Evolutionary conservation across 2,329 filamentous ascomycete species (phyloP).

Genomic region (Fusarium sp.): DNA sequence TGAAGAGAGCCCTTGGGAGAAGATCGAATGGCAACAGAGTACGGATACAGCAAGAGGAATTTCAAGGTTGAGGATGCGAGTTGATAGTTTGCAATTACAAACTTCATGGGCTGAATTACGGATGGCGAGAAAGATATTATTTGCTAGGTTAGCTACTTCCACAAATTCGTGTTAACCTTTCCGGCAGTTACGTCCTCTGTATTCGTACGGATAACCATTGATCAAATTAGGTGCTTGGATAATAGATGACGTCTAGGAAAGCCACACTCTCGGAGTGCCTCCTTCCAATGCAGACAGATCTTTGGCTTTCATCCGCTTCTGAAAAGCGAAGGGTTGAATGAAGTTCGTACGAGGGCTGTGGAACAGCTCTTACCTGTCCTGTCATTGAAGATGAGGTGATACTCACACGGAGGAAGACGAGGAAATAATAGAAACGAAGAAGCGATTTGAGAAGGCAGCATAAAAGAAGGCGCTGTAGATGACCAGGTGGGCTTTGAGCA

Average conservation of each 20-base stretch:
- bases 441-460: not conserved
- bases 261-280: not conserved
- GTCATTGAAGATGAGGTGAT: not conserved
- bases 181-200: conserved; percentile 5
- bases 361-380: not conserved
- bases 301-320: not conserved
- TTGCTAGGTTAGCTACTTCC: conserved; percentile 2
- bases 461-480: not conserved
- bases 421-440: not conserved
- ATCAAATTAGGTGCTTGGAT: not conserved
- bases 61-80: conserved; percentile 14
- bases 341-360: not conserved
- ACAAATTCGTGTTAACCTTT: not conserved
- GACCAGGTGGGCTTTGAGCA: not conserved
- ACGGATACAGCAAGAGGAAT: not conserved
- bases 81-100: not conserved
- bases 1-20: not conserved
- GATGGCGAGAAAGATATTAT: not conserved
- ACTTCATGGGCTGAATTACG: not conserved
- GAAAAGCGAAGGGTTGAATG: not conserved
- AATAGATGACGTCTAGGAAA: not conserved
- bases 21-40: not conserved
- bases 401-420: not conserved
- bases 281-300: not conserved
- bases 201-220: too few species aligned